Conservation (phyloP, 2,329 filamentous ascomycete genomes). For the Fusarium succisae region DNA sequence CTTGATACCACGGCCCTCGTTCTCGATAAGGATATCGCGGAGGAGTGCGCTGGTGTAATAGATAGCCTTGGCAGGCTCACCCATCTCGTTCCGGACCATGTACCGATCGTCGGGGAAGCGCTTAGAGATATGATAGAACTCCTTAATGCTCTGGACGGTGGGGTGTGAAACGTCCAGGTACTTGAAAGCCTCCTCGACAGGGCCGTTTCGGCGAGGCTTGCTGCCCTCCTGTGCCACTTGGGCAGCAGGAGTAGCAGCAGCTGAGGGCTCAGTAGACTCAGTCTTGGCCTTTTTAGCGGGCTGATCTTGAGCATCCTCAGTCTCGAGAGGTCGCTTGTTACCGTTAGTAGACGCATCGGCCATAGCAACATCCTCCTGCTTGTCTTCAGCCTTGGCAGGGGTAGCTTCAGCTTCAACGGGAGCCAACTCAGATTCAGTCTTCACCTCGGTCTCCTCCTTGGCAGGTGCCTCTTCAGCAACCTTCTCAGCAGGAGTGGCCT, state of each 20-base stretch:
- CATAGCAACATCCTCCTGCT: slow-evolving; percentile 45
- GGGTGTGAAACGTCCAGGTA: slow-evolving; percentile 80
- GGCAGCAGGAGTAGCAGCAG: slow-evolving; percentile 33
- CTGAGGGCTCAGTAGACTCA: slow-evolving; percentile 38
- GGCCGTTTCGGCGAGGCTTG: slow-evolving; percentile 58
- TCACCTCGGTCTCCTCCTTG: slow-evolving; percentile 46
- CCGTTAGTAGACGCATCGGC: slow-evolving; percentile 46
- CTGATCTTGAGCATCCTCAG: slow-evolving; percentile 50
- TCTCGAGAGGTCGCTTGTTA: slow-evolving; percentile 49
- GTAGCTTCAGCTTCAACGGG: not conserved
- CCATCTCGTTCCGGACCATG: slow-evolving; percentile 93
- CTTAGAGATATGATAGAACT: slow-evolving; percentile 85
- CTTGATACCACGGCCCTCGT: slow-evolving; percentile 91
- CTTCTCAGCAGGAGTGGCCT: slow-evolving; percentile 28
- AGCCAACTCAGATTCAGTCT: slow-evolving; percentile 53
- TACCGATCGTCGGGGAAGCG: slow-evolving; percentile 91
- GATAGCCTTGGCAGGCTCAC: slow-evolving; percentile 89
- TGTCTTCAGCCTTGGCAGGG: slow-evolving; percentile 6
- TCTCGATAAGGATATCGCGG: slow-evolving; percentile 84
- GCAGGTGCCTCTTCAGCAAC: slow-evolving; percentile 24
- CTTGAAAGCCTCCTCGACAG: slow-evolving; percentile 92
- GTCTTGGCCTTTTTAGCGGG: slow-evolving; percentile 62
- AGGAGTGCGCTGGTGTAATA: slow-evolving; percentile 93
- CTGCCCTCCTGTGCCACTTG: slow-evolving; percentile 42
- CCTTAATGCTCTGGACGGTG: slow-evolving; percentile 79